Base-by-base conservation (phyloP, 331 rosid species). In the Rhamnella rubrinervis region DNA sequence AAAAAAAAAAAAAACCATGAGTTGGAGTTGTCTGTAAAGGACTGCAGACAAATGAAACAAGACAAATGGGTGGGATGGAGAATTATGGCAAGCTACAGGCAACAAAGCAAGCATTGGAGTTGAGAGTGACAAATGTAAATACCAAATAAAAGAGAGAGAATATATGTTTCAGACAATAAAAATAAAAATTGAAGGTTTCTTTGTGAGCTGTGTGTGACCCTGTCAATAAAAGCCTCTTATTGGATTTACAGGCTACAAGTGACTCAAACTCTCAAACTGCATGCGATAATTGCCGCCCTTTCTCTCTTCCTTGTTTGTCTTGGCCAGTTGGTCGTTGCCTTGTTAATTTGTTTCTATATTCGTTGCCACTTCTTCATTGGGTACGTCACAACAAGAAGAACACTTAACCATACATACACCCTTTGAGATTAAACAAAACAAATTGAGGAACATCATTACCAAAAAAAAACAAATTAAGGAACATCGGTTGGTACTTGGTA, bases 41-140 rank as follows among this genome's bases (percentile, higher is more conserved):
- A 63, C 63, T 16, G 61, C 55, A n/a, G 49, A 8, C 65, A 39
- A 57, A 55, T 55, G 60, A 44, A 58, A 72, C 58, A 73, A 35
- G 78, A 80, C 61, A 84, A 82, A 78, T 26, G 64, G 55, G 68
- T 66, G 68, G 66, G 3, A 53, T 44, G 64, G 73, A 55, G 61
- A 70, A 61, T 60, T 9, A 44, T 1, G 11, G 74, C 37, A 55
- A 61, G 71, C 88, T 85, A 67, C 59, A 78, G 90, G 87, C 83
- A 80, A 78, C 87, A 67, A 78, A 25, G 66, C 75, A 80, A 66
- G 68, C 20, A 50, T 31, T 37, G 64, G 75, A 65, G 60, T 20
- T 50, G 44, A 82, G 63, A 25, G 68, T 71, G 83, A 68, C 81
- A 78, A 71, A 39, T 26, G 80, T 61, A 64, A 60, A 15, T 20